phyloP scores from a whole-genome alignment of 208 protist species.

The Leishmania guyanensis region DNA sequence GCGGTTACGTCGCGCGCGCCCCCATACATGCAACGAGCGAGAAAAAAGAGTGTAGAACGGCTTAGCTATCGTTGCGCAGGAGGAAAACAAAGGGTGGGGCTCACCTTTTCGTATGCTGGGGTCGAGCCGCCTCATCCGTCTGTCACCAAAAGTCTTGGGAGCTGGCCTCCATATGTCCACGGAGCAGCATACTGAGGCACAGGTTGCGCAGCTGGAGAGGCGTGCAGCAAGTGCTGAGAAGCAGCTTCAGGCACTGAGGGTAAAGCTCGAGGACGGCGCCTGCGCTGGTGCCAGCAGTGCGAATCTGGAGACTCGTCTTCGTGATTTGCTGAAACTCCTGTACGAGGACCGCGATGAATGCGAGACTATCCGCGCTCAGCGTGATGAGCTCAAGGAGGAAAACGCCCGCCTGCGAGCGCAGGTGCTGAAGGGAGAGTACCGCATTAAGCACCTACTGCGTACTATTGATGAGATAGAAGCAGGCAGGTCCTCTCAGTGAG shows the following conservation, averaged over 20 bases:
- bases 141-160: background rate
- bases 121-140: background rate
- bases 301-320: slow-evolving; percentile 42
- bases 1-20: background rate
- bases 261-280: slow-evolving; percentile 22
- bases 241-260: slow-evolving; percentile 47
- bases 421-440: slow-evolving; percentile 79
- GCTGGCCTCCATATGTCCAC: slow-evolving; percentile 6
- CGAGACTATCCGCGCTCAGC: slow-evolving; percentile 74
- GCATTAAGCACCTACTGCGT: slow-evolving; percentile 83
- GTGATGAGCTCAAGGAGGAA: slow-evolving; percentile 77
- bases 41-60: too few species aligned
- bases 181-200: slow-evolving; percentile 11
- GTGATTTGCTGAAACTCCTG: slow-evolving; percentile 63
- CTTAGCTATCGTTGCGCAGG: background rate
- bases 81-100: background rate
- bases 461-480: slow-evolving; percentile 77
- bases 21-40: background rate
- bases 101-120: slow-evolving; percentile 18
- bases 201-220: slow-evolving; percentile 55
- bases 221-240: slow-evolving; percentile 53
- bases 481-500: background rate
- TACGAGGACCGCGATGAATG: slow-evolving; percentile 76
- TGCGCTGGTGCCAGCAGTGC: slow-evolving; percentile 11
- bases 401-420: slow-evolving; percentile 70